phyloP scores from a whole-genome alignment of 805 yeast species.

The Teunomyces funiuensis region DNA sequence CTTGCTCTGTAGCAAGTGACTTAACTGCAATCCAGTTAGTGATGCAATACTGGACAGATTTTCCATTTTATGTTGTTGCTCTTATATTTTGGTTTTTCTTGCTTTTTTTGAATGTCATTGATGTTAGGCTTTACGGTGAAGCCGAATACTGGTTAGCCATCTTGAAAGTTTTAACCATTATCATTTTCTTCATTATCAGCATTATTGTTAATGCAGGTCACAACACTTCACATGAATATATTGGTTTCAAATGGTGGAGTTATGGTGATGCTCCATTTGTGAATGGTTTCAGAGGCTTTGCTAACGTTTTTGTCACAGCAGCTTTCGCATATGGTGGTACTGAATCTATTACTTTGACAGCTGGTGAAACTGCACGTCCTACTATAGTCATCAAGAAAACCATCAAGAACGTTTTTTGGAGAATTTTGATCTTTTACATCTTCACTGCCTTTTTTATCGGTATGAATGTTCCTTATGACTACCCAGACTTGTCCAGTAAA shows the following conservation, averaged over 20 bases:
- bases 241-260: conserved; percentile 44
- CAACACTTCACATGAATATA: conserved; percentile 41
- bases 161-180: conserved; percentile 49
- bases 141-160: conserved; percentile 40
- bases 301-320: conserved; percentile 50
- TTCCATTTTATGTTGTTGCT: conserved; percentile 52
- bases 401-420: conserved; percentile 30
- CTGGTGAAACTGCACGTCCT: conserved; percentile 36
- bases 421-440: conserved; percentile 36
- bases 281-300: conserved; percentile 52
- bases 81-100: conserved; percentile 55
- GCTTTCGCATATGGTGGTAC: conserved; percentile 53
- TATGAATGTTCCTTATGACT: conserved; percentile 41
- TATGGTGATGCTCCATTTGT: conserved; percentile 55
- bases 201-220: conserved; percentile 60
- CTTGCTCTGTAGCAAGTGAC: conserved; percentile 48
- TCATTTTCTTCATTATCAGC: conserved; percentile 56
- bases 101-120: conserved; percentile 39
- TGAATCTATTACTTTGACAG: conserved; percentile 38
- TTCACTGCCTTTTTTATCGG: conserved; percentile 42
- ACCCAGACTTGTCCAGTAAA: conserved; percentile 30
- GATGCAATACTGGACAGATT: conserved; percentile 48
- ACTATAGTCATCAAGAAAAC: conserved; percentile 29
- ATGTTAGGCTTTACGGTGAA: conserved; percentile 43
- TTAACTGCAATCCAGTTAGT: conserved; percentile 48